Evolutionary conservation across 257 asterid species (phyloP).

Genomic region (Vinca minor): DNA sequence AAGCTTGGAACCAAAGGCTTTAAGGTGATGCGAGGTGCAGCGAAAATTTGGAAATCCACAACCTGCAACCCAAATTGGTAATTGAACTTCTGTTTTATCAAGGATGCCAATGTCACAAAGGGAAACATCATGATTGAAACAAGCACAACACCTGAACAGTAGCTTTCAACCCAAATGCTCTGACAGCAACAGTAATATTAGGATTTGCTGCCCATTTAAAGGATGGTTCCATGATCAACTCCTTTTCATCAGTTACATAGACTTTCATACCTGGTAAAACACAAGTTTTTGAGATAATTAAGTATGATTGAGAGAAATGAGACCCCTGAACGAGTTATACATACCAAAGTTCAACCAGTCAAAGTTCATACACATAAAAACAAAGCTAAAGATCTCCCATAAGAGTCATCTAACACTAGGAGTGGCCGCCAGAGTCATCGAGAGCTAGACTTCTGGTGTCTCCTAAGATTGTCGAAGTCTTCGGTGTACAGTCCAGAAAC

Average conservation of each 20-base stretch:
- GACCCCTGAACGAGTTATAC: background rate
- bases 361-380: background rate
- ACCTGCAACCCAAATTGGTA: slow-evolving; percentile 40
- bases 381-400: background rate
- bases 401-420: background rate
- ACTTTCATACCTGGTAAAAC: slow-evolving; percentile 50
- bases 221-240: slow-evolving; percentile 96
- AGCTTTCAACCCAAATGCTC: slow-evolving; percentile 77
- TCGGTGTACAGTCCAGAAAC: background rate
- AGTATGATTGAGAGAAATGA: slow-evolving; percentile 1
- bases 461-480: slow-evolving; percentile 1
- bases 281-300: slow-evolving; percentile 5
- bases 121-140: background rate
- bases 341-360: background rate
- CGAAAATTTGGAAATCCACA: slow-evolving; percentile 87
- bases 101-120: background rate
- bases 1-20: slow-evolving; percentile 98
- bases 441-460: background rate
- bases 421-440: background rate
- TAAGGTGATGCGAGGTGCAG: slow-evolving; percentile 87
- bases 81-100: slow-evolving; percentile 1
- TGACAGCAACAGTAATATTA: slow-evolving; percentile 59
- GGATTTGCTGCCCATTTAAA: slow-evolving; percentile 99
- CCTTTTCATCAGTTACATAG: slow-evolving; percentile 58
- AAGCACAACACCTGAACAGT: slow-evolving; percentile 68